A percentile compares a stretch with the other conserved stretches of the same genome.
These are phyloP conservation scores for Oryza australiensis DNA, from an alignment of 176 grass and related monocot genomes.

Conservation along the genomic window DNA sequence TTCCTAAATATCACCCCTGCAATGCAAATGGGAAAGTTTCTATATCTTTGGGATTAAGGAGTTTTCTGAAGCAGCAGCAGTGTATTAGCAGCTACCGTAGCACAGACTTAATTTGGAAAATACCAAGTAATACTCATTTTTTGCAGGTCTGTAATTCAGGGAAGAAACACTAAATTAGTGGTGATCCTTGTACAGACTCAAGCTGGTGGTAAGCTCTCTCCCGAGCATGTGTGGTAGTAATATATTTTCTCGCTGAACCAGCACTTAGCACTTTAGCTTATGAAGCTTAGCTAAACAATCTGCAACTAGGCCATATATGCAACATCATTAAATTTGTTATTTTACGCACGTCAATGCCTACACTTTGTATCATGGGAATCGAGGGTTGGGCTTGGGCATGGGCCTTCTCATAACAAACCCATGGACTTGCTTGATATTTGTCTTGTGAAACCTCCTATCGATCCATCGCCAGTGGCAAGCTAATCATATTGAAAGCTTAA, in stretches of 20 bases:
- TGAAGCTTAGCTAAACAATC: neutral
- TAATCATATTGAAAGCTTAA: constrained; percentile 17
- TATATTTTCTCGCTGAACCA: constrained; percentile 12
- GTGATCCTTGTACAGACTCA: constrained; percentile 80
- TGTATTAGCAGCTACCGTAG: constrained; percentile 6
- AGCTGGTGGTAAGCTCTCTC: constrained; percentile 51
- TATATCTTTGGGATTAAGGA: constrained; percentile 4
- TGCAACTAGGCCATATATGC: neutral
- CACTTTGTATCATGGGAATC: neutral
- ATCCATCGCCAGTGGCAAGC: constrained; percentile 10
- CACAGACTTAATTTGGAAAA: neutral
- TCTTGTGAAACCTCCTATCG: constrained; percentile 3
- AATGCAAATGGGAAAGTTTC: constrained; percentile 22
- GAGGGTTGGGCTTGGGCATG: neutral
- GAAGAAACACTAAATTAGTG: constrained; percentile 75
- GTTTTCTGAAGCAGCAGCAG: neutral
- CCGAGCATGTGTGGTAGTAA: neutral
- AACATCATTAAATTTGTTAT: neutral
- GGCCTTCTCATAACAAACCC: neutral
- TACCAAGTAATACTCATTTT: constrained; percentile 31
- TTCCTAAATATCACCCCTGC: constrained; percentile 18
- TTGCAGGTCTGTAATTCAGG: constrained; percentile 74
- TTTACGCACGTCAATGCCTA: neutral
- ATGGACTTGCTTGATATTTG: constrained; percentile 10
- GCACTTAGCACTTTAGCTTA: neutral